Evolutionary conservation across 2,329 filamentous ascomycete genomes (phyloP).

Genomic region (Xylaria sp.): DNA sequence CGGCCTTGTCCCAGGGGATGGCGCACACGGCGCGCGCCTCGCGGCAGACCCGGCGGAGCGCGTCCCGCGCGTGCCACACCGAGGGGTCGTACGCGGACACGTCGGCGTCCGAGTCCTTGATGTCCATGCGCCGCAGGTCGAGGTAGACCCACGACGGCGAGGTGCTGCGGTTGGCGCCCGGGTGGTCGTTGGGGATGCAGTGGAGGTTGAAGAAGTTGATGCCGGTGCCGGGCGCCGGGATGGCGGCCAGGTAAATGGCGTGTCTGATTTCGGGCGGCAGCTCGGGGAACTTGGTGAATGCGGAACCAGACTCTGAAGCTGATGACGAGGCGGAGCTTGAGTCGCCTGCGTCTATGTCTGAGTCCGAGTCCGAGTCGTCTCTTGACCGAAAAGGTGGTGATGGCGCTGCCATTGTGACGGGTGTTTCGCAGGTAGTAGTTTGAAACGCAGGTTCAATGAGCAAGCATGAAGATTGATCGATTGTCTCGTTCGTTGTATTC

Average conservation of each 20-base stretch:
- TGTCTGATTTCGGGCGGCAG: conserved; percentile 37
- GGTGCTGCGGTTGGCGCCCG: conserved; percentile 31
- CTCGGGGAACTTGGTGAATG: conserved; percentile 28
- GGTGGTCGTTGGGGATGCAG: conserved; percentile 37
- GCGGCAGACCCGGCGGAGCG: conserved; percentile 30
- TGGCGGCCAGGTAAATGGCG: conserved; percentile 33
- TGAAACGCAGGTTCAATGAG: too few species aligned
- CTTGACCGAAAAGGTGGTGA: not conserved
- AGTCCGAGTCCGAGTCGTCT: not conserved
- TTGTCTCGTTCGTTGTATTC: too few species aligned
- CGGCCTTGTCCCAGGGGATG: conserved; percentile 22
- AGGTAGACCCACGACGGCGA: conserved; percentile 36
- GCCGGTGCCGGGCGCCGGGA: conserved; percentile 32
- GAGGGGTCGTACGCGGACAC: conserved; percentile 37
- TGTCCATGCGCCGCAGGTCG: conserved; percentile 35
- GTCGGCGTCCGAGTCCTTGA: conserved; percentile 30
- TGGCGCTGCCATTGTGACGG: not conserved
- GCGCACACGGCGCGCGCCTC: conserved; percentile 34
- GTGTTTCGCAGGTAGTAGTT: not conserved
- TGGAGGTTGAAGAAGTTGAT: conserved; percentile 42
- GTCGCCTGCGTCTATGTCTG: not conserved
- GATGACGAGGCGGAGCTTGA: conserved; percentile 4
- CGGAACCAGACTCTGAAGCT: not conserved
- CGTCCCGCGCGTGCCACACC: conserved; percentile 32
- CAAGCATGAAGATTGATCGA: too few species aligned